Base-by-base conservation (phyloP, 208 protist genomes). In the Leishmania aethiopica region DNA sequence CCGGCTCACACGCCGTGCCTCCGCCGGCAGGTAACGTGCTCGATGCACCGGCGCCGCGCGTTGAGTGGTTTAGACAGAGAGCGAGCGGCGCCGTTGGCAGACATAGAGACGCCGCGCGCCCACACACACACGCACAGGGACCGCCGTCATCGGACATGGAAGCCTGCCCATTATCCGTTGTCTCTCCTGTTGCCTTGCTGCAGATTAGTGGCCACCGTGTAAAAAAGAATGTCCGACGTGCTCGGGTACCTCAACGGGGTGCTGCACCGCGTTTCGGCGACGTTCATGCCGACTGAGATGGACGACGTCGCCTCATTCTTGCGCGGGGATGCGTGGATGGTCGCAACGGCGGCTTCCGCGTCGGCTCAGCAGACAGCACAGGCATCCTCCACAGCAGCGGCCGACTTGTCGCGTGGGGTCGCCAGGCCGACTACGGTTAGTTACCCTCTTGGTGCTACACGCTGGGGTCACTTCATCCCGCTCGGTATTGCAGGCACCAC, bases 251-350 rank as follows among this genome's bases (percentile, higher is more conserved):
- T 96, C 42, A 74, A 88, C 66, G 83, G 78, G n/a, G 83, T 90
- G 25, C 69, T 86, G 40, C 79, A 92, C 17, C 83, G 86, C 55
- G 91, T 96, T 7, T 88, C 88, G n/a, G 82, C 83, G 17, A 76
- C 89, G 42, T 80, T 96, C 69, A 89, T 94, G 80, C 89, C 93
- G 0, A 89, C 87, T 1, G 90, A 92, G 76, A 79, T 93, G 53
- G 70, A 89, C 37, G 82, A 89, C 35, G 79, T 96, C n/a, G 86
- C 88, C 59, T 73, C 79, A 2, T 96, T 96, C 75, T 81, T 96
- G 35, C 81, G 81, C 13, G 80, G 85, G 1, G 81, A 85, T 51
- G 78, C 77, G 72, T 84, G 77, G 78, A 37, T 78, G 66, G 49
- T 62, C 11, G 66, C 67, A 32, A 60, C 78, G 10, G 59, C 69